Percentiles rank a stretch among this genome's conserved stretches.
phyloP scores from a whole-genome alignment of 2,329 filamentous ascomycete species.

The Pyrenochaeta sp. region DNA sequence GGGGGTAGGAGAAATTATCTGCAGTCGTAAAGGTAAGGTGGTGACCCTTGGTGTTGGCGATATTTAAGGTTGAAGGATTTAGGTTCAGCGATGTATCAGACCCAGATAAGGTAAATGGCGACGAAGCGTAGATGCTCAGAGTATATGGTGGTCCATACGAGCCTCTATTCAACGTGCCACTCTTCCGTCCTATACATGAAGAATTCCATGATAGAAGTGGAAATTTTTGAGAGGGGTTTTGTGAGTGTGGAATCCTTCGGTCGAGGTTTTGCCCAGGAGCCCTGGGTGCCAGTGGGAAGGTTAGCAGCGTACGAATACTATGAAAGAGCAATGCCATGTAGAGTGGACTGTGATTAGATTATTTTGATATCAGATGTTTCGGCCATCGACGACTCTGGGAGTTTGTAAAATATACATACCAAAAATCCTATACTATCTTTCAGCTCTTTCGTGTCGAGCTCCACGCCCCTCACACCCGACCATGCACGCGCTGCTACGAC shows the following conservation, averaged over 20 bases:
- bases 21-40: slow-evolving; percentile 54
- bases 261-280: slow-evolving; percentile 59
- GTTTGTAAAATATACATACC: slow-evolving; percentile 7
- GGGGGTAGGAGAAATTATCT: slow-evolving; percentile 55
- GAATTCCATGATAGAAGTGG: slow-evolving; percentile 47
- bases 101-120: slow-evolving; percentile 57
- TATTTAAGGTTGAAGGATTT: slow-evolving; percentile 10
- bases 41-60: slow-evolving; percentile 25
- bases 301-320: background rate
- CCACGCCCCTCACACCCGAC: slow-evolving; percentile 50
- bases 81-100: slow-evolving; percentile 55
- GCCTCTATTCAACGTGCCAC: slow-evolving; percentile 40
- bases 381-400: background rate
- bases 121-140: slow-evolving; percentile 47
- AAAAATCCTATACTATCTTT: slow-evolving; percentile 50
- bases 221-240: slow-evolving; percentile 6
- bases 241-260: slow-evolving; percentile 31
- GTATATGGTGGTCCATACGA: slow-evolving; percentile 60
- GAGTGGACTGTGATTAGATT: no score
- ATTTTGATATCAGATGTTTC: background rate
- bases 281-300: slow-evolving; percentile 28
- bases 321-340: background rate
- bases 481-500: slow-evolving; percentile 55
- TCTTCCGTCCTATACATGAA: background rate
- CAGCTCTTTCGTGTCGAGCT: slow-evolving; percentile 37